A percentile compares a stretch with the other conserved stretches of the same genome.
Conservation (phyloP, 495 filamentous ascomycete species). For the Neurospora sp. region DNA sequence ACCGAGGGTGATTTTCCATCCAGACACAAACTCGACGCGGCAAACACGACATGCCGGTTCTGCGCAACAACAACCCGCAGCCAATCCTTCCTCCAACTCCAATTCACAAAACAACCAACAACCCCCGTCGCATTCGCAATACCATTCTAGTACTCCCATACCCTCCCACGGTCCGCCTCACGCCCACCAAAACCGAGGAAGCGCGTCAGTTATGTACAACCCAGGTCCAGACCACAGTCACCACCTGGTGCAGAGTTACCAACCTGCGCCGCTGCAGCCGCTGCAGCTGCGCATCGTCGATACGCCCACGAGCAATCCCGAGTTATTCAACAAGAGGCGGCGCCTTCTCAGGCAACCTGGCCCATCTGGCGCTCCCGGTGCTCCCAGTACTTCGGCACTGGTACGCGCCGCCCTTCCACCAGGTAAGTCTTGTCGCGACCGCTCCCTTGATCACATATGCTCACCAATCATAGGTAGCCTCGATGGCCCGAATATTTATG, state of each 20-base stretch:
- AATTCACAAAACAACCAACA: slow-evolving; percentile 20
- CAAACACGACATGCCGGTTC: slow-evolving; percentile 45
- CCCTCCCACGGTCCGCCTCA: slow-evolving; percentile 11
- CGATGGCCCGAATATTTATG: slow-evolving; percentile 78
- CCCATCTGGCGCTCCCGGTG: slow-evolving; percentile 7
- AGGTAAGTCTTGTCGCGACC: slow-evolving; percentile 9
- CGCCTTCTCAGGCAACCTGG: slow-evolving; percentile 19
- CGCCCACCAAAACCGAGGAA: slow-evolving; percentile 23
- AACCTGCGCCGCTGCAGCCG: slow-evolving; percentile 44
- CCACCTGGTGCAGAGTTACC: slow-evolving; percentile 46
- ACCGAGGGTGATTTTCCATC: slow-evolving; percentile 71
- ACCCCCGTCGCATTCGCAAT: slow-evolving; percentile 11
- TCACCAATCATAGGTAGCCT: slow-evolving; percentile 40
- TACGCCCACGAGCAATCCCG: slow-evolving; percentile 59
- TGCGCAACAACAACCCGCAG: slow-evolving; percentile 31
- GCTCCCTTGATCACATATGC: not conserved
- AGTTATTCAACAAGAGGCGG: slow-evolving; percentile 44
- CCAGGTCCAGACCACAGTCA: slow-evolving; percentile 32
- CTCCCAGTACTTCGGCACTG: slow-evolving; percentile 14
- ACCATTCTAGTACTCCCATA: slow-evolving; percentile 10
- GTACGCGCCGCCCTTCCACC: slow-evolving; percentile 13
- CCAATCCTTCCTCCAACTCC: slow-evolving; percentile 17
- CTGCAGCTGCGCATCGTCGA: slow-evolving; percentile 57
- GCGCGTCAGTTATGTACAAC: slow-evolving; percentile 28
- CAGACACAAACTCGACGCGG: slow-evolving; percentile 52